phyloP scores from a whole-genome alignment of 2,329 filamentous ascomycete species.

The Pezicula radicicola region DNA sequence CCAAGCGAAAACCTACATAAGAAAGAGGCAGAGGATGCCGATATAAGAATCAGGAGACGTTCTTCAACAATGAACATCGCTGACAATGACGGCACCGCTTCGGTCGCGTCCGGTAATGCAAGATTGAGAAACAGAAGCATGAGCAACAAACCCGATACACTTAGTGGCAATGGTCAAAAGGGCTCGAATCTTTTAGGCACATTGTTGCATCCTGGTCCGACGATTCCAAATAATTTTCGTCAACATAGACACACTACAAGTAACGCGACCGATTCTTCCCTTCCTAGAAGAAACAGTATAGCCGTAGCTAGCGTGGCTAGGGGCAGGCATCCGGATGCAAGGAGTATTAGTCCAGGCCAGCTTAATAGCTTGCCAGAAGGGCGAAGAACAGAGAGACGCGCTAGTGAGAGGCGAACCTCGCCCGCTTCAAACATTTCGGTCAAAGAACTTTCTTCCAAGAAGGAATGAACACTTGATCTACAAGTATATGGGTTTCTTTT shows the following conservation, averaged over 20 bases:
- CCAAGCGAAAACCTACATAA: constrained; percentile 62
- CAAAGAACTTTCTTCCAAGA: constrained; percentile 4
- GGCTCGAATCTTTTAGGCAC: constrained; percentile 22
- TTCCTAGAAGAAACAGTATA: not conserved
- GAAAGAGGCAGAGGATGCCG: constrained; percentile 49
- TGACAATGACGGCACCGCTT: not conserved
- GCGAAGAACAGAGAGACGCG: not conserved
- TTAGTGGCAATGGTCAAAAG: not conserved
- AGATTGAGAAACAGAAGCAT: constrained; percentile 10
- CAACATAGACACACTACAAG: not conserved
- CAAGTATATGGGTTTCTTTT: not conserved
- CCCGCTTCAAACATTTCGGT: not conserved
- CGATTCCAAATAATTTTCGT: constrained; percentile 19
- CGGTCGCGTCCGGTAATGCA: not conserved
- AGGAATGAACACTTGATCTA: not conserved
- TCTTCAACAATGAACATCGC: not conserved
- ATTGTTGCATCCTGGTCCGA: constrained; percentile 28
- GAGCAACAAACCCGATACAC: not conserved
- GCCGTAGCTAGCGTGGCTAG: not conserved
- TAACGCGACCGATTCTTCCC: too few species aligned
- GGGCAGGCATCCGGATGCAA: not conserved
- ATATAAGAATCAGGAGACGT: constrained; percentile 1
- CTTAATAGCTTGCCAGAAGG: not conserved
- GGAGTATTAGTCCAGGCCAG: not conserved
- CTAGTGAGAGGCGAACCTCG: not conserved